Conservation (phyloP, 164 flowering plant genomes). For the Nelumbo lutea region DNA sequence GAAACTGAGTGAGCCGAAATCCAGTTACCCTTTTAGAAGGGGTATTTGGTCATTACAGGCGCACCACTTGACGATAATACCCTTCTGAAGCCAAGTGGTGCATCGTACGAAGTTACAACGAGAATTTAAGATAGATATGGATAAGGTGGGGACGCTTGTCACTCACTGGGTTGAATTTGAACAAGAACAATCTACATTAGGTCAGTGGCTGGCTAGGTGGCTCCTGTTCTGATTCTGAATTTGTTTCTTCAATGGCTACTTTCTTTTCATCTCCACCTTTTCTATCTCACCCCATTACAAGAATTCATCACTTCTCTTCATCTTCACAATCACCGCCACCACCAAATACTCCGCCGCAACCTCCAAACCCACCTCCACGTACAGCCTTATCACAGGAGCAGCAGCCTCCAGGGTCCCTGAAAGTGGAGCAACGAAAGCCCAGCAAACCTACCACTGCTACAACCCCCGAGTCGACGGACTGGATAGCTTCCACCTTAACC, state of each 20-base stretch:
- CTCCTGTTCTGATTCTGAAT: not conserved
- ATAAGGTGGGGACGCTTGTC: no score
- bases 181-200: no score
- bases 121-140: no score
- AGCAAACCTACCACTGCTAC: slow-evolving; percentile 8
- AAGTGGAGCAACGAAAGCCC: slow-evolving; percentile 21
- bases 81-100: no score
- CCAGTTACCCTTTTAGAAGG: no score
- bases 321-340: slow-evolving; percentile 30
- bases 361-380: slow-evolving; percentile 23
- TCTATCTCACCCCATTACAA: slow-evolving; percentile 40
- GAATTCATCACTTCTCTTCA: slow-evolving; percentile 35
- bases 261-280: slow-evolving; percentile 46
- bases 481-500: slow-evolving; percentile 79
- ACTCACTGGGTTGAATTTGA: no score
- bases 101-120: no score
- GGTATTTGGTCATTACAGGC: no score
- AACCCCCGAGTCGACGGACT: slow-evolving; percentile 65
- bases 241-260: slow-evolving; percentile 41
- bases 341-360: slow-evolving; percentile 21
- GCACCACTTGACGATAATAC: no score
- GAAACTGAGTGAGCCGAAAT: no score
- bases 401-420: slow-evolving; percentile 18
- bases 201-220: no score
- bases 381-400: slow-evolving; percentile 24